Base-by-base conservation (phyloP, 2,329 filamentous ascomycete genomes). In the Neofusicoccum kwambonambiense region DNA sequence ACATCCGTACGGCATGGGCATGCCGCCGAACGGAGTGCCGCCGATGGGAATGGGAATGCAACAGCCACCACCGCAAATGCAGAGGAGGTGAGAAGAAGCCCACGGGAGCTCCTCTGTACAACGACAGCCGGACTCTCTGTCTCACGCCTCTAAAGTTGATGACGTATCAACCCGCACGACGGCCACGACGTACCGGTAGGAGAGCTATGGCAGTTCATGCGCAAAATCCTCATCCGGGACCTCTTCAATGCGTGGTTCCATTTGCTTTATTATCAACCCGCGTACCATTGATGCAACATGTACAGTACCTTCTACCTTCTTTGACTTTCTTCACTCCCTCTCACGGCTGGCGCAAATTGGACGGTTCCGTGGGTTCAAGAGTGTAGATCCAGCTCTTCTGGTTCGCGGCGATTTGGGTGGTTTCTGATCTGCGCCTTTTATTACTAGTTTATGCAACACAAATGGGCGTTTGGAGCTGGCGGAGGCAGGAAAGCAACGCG, bases 1-100 rank as follows among this genome's bases (percentile, higher is more conserved):
- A 52, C 82, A 83, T 57, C 80, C 81, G 1, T 83, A 83, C 67
- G 81, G 81, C 50, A 82, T 83, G 73, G 75, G 75, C 64, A 68
- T 78, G 66, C 75, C 75, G 66, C 76, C 75, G 11, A 79, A 79
- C 58, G 77, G 76, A 41, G 75, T 79, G 52, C 77, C 72, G 62
- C 63, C 63, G 5, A 67, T 69, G 35, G 67, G 67, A 8, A 77
- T 78, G 76, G 70, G 71, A 27, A 77, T 78, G 75, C 73, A 73
- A 17, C 64, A 66, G 62, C 65, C 52, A 45, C 67, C 56, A n/a
- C 52, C 51, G 27, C 64, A 65, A 12, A 77, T 77, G 75, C 73
- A 75, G 58, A 56, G 66, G 66, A 60, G 64, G 62, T 67, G 65
- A 67, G 62, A 15, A 9, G 31, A 41, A 17, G 34, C 37, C 22